Conservation (phyloP, 2,329 filamentous ascomycete species). For the Talaromyces sp. region DNA sequence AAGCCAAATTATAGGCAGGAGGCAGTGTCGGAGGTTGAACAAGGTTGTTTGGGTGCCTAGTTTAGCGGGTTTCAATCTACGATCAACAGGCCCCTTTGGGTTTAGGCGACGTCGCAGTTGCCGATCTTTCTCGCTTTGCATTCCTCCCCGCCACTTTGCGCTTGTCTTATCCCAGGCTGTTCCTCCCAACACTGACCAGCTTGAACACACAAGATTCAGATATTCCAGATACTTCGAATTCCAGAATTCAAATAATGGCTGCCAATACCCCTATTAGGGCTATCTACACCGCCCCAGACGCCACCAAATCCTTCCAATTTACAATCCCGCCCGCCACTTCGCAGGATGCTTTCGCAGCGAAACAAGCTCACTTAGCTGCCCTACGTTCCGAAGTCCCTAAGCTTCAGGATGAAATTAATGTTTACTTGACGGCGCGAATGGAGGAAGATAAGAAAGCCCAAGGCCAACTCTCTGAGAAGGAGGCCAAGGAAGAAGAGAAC, state of each 20-base stretch:
- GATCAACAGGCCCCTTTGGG: constrained; percentile 14
- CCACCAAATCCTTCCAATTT: constrained; percentile 37
- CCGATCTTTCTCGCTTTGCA: constrained; percentile 10
- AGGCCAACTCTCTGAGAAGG: constrained; percentile 41
- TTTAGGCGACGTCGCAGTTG: constrained; percentile 12
- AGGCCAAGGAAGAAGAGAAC: constrained; percentile 57
- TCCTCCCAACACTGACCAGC: not conserved
- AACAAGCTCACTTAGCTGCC: constrained; percentile 57
- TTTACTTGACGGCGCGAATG: constrained; percentile 64
- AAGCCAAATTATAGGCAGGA: not conserved
- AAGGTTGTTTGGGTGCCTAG: constrained; percentile 5
- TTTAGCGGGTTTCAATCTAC: not conserved
- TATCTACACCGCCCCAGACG: constrained; percentile 32
- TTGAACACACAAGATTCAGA: too few relatives aligned
- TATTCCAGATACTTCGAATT: not conserved
- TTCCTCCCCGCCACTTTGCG: not conserved
- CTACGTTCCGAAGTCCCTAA: constrained; percentile 53
- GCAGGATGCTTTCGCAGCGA: constrained; percentile 37
- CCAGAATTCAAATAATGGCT: constrained; percentile 7
- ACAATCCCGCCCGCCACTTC: constrained; percentile 25
- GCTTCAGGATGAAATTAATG: constrained; percentile 62
- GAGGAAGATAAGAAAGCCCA: constrained; percentile 58
- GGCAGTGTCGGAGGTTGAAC: not conserved
- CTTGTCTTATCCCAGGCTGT: not conserved
- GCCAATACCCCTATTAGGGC: constrained; percentile 24